Evolutionary conservation across 2,329 filamentous ascomycete species (phyloP).

Genomic region (Trichophyton verrucosum): DNA sequence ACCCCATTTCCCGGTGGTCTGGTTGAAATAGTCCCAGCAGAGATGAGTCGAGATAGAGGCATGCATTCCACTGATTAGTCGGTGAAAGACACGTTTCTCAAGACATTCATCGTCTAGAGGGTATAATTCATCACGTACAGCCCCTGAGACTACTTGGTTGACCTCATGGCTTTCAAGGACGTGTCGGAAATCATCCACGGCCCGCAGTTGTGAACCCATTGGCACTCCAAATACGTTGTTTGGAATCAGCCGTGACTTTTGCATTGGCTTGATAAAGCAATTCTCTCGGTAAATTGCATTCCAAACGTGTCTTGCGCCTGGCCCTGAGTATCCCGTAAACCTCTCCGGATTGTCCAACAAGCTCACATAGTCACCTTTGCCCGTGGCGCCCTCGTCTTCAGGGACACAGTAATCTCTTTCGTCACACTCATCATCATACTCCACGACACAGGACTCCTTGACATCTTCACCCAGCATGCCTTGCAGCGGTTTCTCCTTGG

Average conservation of each 20-base stretch:
- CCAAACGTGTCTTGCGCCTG: conserved; percentile 82
- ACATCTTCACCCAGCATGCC: conserved; percentile 75
- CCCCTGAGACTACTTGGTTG: conserved; percentile 38
- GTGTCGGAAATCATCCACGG: conserved; percentile 48
- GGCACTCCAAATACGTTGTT: conserved; percentile 27
- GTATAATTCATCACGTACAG: conserved; percentile 40
- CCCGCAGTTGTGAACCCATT: conserved; percentile 31
- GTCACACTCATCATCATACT: conserved; percentile 95
- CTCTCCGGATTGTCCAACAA: conserved; percentile 85
- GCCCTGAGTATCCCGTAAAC: conserved; percentile 85
- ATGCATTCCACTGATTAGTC: conserved; percentile 93
- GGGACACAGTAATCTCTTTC: conserved; percentile 93
- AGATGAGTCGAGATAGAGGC: conserved; percentile 92
- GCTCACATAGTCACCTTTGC: conserved; percentile 93
- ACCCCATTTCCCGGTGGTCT: conserved; percentile 84
- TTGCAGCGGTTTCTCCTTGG: conserved; percentile 59
- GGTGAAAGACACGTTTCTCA: conserved; percentile 97
- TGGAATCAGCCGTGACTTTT: conserved; percentile 16
- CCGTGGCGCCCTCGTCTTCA: conserved; percentile 76
- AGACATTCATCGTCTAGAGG: conserved; percentile 84
- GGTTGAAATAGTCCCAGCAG: conserved; percentile 92
- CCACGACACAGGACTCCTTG: conserved; percentile 89
- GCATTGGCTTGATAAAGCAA: conserved; percentile 57
- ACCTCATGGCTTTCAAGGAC: conserved; percentile 41
- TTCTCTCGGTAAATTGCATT: conserved; percentile 95